Percentiles rank a stretch among this genome's conserved stretches.
Evolutionary conservation across 306 rosid genomes (phyloP).

Genomic region (Oemleria cerasiformis): DNA sequence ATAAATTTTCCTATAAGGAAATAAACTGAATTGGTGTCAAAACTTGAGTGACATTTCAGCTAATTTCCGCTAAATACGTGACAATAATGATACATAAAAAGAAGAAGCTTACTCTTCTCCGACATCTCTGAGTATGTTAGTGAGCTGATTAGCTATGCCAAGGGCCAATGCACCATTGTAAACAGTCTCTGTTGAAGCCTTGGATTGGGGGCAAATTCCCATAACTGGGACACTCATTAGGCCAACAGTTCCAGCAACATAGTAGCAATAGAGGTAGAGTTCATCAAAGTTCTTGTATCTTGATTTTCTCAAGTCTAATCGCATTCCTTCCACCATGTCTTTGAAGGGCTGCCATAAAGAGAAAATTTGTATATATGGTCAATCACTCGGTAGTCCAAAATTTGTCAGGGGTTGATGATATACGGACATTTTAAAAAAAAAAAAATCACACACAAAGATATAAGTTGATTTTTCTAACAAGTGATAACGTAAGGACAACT

Average conservation of each 20-base stretch:
- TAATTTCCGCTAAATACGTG: background rate
- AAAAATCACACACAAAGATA: too few species aligned
- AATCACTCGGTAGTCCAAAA: background rate
- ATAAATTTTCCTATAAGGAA: too few species aligned
- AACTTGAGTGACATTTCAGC: too few species aligned
- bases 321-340: conserved; percentile 98
- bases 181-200: conserved; percentile 70
- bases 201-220: conserved; percentile 83
- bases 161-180: conserved; percentile 92
- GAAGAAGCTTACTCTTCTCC: conserved; percentile 88
- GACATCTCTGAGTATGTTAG: conserved; percentile 93
- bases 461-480: too few species aligned
- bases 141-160: conserved; percentile 96
- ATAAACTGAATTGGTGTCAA: too few species aligned
- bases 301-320: conserved; percentile 78
- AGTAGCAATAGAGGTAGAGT: conserved; percentile 92
- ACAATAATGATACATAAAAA: background rate
- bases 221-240: conserved; percentile 99
- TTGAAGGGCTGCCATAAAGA: conserved; percentile 65
- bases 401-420: background rate
- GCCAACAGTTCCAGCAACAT: conserved; percentile 98
- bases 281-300: conserved; percentile 86
- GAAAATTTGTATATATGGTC: background rate
- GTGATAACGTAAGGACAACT: too few species aligned
- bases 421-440: too few species aligned